Evolutionary conservation across 2,329 filamentous ascomycete species (phyloP).

Genomic region (Byssochlamys sp.): DNA sequence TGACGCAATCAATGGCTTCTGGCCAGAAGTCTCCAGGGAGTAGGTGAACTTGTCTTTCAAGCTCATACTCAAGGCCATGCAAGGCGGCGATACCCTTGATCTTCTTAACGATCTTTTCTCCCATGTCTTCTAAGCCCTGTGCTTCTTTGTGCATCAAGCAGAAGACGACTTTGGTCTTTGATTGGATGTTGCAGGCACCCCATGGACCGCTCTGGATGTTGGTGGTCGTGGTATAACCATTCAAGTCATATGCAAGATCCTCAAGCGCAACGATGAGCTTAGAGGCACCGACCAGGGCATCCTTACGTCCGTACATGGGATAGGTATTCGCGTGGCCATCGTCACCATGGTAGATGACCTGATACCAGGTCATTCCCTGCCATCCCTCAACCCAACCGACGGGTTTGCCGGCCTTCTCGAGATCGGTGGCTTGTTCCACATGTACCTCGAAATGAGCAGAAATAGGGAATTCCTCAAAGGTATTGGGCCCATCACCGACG

Average conservation of each 20-base stretch:
- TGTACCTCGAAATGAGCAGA: conserved; percentile 11
- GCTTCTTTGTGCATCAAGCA: conserved; percentile 18
- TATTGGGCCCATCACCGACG: conserved; percentile 8
- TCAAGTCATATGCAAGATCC: conserved; percentile 6
- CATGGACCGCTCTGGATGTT: conserved; percentile 12
- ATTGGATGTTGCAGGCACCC: conserved; percentile 21
- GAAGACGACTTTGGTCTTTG: conserved; percentile 13
- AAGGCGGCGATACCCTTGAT: conserved; percentile 9
- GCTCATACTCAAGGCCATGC: conserved; percentile 12
- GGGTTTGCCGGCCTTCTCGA: conserved; percentile 9
- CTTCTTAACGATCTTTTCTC: conserved; percentile 9
- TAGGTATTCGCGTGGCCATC: conserved; percentile 10
- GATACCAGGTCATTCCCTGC: conserved; percentile 10
- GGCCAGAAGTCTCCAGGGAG: conserved; percentile 14
- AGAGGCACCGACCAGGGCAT: conserved; percentile 7
- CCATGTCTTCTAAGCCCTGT: conserved; percentile 15
- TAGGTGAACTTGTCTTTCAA: conserved; percentile 11
- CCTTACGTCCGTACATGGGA: conserved; percentile 10
- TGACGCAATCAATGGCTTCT: conserved; percentile 15
- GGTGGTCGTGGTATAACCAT: conserved; percentile 19
- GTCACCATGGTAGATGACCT: conserved; percentile 8
- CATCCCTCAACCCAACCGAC: conserved; percentile 9
- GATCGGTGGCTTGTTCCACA: conserved; percentile 7
- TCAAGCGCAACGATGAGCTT: conserved; percentile 7
- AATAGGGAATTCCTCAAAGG: conserved; percentile 8